These are phyloP conservation scores for Fusarium sp. DNA, from an alignment of 2,329 filamentous ascomycete species.

Conservation along the genomic window DNA sequence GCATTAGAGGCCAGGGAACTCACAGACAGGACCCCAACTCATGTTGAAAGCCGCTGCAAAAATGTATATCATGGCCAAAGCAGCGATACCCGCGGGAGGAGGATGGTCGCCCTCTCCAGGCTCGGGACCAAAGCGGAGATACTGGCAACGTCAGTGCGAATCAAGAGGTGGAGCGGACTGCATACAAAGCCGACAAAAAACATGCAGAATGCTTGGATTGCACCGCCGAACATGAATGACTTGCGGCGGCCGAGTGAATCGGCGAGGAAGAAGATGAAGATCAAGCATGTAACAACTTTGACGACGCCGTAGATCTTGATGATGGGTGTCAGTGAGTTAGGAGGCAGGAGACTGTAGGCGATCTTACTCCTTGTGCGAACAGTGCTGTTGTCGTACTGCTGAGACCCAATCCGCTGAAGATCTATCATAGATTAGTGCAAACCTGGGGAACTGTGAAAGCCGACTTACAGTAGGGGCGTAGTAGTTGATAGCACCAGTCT, in stretches of 20 bases:
- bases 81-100: slow-evolving; percentile 58
- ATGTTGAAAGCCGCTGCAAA: slow-evolving; percentile 70
- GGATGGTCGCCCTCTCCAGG: slow-evolving; percentile 47
- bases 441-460: fast-evolving
- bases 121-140: slow-evolving; percentile 59
- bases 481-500: slow-evolving; percentile 58
- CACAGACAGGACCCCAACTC: slow-evolving; percentile 71
- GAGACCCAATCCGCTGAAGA: slow-evolving; percentile 69
- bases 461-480: slow-evolving; percentile 60
- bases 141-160: slow-evolving; percentile 41
- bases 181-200: slow-evolving; percentile 65
- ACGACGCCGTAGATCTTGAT: slow-evolving; percentile 65
- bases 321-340: fast-evolving
- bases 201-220: slow-evolving; percentile 54
- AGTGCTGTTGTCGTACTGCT: slow-evolving; percentile 61
- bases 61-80: slow-evolving; percentile 69
- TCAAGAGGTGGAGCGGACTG: fast-evolving
- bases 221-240: slow-evolving; percentile 41
- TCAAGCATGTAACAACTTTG: slow-evolving; percentile 68
- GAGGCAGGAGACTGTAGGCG: fast-evolving
- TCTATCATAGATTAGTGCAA: slow-evolving; percentile 39
- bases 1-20: slow-evolving; percentile 42
- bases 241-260: slow-evolving; percentile 70
- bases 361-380: slow-evolving; percentile 69
- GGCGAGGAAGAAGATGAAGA: slow-evolving; percentile 70